Conservation (phyloP, 192 early-diverging fungal species). For the Podila epigama region DNA sequence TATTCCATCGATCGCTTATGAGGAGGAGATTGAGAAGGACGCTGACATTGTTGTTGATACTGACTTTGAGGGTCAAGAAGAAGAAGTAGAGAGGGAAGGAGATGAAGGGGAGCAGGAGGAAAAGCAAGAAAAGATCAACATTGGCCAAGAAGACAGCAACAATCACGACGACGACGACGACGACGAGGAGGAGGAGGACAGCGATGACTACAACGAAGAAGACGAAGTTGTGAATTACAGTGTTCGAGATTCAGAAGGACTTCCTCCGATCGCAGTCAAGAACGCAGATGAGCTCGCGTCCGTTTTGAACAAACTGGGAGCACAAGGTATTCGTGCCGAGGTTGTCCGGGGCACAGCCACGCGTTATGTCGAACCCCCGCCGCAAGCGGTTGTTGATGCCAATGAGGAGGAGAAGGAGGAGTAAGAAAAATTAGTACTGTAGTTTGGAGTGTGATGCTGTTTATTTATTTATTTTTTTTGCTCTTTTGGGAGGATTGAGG, state of each 20-base stretch:
- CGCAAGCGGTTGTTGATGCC: too few species aligned
- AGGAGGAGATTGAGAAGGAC: not conserved
- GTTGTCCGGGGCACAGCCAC: constrained; percentile 9
- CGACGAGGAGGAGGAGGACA: not conserved
- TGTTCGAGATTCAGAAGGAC: not conserved
- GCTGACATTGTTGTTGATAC: too few species aligned
- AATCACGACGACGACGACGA: not conserved
- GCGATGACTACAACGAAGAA: not conserved
- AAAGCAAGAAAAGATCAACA: too few species aligned
- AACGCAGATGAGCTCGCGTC: constrained; percentile 10
- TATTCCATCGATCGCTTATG: not conserved
- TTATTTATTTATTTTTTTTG: not conserved
- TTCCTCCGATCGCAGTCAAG: constrained; percentile 5
- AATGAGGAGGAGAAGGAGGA: not conserved
- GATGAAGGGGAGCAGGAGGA: too few species aligned
- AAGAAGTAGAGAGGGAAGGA: not conserved
- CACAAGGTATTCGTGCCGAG: constrained; percentile 3
- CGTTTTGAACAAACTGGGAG: not conserved
- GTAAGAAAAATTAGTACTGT: not conserved
- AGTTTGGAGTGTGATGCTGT: too few species aligned
- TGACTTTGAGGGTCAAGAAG: not conserved
- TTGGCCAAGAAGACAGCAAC: too few species aligned
- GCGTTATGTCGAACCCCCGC: not conserved
- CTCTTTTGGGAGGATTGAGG: not conserved
- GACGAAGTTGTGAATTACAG: too few species aligned